Percentiles rank a stretch among this genome's conserved stretches.
These are phyloP conservation scores for Pinus taeda DNA, from an alignment of 75 land plant species.

Conservation along the genomic window DNA sequence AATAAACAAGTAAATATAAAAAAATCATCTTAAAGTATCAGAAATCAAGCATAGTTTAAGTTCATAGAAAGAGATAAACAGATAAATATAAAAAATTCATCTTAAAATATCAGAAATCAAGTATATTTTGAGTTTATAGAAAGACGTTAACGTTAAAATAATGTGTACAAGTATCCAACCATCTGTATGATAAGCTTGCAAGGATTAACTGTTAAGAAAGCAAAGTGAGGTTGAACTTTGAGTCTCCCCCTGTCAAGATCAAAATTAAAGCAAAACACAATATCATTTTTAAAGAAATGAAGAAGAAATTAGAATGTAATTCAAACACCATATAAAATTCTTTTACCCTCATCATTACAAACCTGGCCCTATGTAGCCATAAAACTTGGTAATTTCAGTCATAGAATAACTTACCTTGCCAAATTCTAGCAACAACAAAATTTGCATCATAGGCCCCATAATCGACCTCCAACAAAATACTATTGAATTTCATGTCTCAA, in stretches of 20 bases:
- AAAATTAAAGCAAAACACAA: no score
- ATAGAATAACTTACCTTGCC: slow-evolving; percentile 37
- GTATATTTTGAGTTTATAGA: background rate
- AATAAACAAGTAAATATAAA: no score
- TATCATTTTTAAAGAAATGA: no score
- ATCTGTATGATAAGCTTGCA: background rate
- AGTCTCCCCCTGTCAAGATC: no score
- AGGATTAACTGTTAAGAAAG: background rate
- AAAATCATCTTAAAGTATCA: no score
- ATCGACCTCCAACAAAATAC: slow-evolving; percentile 62
- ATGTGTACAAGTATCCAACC: background rate
- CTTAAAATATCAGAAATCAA: background rate
- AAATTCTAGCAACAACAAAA: slow-evolving; percentile 74
- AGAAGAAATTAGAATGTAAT: no score
- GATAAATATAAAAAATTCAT: background rate
- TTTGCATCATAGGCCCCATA: slow-evolving; percentile 75
- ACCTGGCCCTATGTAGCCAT: slow-evolving; percentile 91
- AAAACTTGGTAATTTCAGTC: slow-evolving; percentile 88
- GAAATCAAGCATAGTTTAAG: no score
- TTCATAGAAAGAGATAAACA: no score
- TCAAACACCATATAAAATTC: no score
- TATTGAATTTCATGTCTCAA: slow-evolving; percentile 82
- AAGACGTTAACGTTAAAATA: background rate
- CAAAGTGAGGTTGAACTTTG: background rate
- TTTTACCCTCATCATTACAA: background rate